Conservation (phyloP, 495 filamentous ascomycete species). For the Aspergillus asperescens region DNA sequence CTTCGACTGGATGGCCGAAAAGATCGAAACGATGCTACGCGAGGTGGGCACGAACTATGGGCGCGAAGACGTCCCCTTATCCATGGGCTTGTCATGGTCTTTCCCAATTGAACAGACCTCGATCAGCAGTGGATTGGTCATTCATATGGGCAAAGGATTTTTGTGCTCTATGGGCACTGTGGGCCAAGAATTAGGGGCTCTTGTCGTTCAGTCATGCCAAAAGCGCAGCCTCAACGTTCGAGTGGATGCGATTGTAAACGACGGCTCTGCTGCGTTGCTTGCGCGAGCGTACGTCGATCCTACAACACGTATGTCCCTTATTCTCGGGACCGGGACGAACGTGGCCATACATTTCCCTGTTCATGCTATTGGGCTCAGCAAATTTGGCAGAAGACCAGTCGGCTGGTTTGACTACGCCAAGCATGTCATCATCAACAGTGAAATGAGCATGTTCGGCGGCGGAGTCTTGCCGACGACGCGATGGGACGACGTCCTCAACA, state of each 20-base stretch:
- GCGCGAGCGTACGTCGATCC: slow-evolving; percentile 66
- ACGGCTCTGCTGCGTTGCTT: slow-evolving; percentile 75
- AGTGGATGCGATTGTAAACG: slow-evolving; percentile 76
- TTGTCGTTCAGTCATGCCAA: slow-evolving; percentile 54
- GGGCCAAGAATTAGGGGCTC: slow-evolving; percentile 53
- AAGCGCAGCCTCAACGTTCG: slow-evolving; percentile 43
- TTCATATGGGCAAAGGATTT: slow-evolving; percentile 66
- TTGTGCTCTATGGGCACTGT: slow-evolving; percentile 51
- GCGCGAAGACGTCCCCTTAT: slow-evolving; percentile 37
- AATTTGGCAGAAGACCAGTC: slow-evolving; percentile 44
- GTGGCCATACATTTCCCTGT: slow-evolving; percentile 69
- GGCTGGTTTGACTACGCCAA: slow-evolving; percentile 46
- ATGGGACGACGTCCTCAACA: slow-evolving; percentile 71
- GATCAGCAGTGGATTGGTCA: slow-evolving; percentile 49
- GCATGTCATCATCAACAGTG: slow-evolving; percentile 78
- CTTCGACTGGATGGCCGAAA: slow-evolving; percentile 65
- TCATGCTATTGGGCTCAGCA: slow-evolving; percentile 56
- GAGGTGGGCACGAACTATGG: slow-evolving; percentile 37
- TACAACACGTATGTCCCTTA: slow-evolving; percentile 66
- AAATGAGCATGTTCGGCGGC: slow-evolving; percentile 80
- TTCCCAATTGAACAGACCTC: slow-evolving; percentile 65
- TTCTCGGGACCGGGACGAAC: slow-evolving; percentile 83
- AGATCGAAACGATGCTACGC: slow-evolving; percentile 51
- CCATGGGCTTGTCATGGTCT: slow-evolving; percentile 63
- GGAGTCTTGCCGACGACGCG: slow-evolving; percentile 60